Base-by-base conservation (phyloP, 352 stramenopile species). In the Globisporangium abappressorium region DNA sequence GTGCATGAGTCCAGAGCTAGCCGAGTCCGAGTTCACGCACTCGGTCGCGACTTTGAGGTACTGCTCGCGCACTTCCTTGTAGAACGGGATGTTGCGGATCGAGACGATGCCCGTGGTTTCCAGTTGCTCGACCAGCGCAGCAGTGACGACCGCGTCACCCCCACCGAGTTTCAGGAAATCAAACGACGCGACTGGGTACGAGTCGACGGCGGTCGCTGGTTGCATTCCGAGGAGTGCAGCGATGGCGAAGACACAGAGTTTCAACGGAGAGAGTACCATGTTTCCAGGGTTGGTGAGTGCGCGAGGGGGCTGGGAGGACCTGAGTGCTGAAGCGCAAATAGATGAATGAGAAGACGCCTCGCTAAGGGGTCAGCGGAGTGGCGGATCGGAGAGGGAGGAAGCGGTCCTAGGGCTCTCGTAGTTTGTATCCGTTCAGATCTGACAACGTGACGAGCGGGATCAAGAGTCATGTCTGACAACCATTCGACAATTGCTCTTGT, bases 21-120 rank as follows among this genome's bases (percentile, higher is more conserved):
- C 22, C 18, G 22, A 28, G 49, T 30, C 18, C 0, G 64, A 62
- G 36, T 65, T 57, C 18, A 30, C 59, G 26, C 71, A 77, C 11
- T 58, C 34, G 20, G 69, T 70, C n/a, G 59, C 69, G 1, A 51
- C 64, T 1, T 43, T 54, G 18, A 73, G 58, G 28, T 71, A 71
- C 12, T 36, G 26, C 18, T 18, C 22, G 14, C 71, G 71, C 18
- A 66, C 56, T 36, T 54, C 34, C 18, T 46, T 60, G 64, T 71
- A 77, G 63, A 62, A 62, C 0, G 67, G 62, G 22, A 77, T 43
- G 60, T 68, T 65, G 5, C 65, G 64, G 18, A 77, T 61, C 38
- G 71, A 41, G 49, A 73, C 26, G 38, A 77, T 61, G 28, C 71
- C 71, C 22, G 59, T 47, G 22, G 63, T 22, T 34, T 71, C 59